Percentiles rank a stretch among this genome's conserved stretches.
phyloP scores from a whole-genome alignment of 345 rosid species.

The Luvunga scandens region DNA sequence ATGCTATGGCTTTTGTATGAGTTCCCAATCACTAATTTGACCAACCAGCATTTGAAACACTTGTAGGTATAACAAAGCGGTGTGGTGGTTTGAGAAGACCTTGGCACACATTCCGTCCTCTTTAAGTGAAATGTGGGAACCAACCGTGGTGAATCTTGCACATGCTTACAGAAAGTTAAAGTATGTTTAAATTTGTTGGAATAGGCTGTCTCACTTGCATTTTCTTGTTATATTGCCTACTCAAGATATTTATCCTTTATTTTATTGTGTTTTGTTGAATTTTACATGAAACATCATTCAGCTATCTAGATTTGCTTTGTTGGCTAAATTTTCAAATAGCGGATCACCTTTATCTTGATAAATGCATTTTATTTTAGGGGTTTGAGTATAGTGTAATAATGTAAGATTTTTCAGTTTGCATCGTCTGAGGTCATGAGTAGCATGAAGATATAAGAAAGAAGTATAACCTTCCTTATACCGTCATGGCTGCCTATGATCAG shows the following conservation, averaged over 20 bases:
- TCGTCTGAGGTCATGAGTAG: not conserved
- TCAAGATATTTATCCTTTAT: not conserved
- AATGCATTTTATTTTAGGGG: not conserved
- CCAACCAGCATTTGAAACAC: constrained; percentile 8
- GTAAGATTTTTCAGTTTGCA: too few relatives aligned
- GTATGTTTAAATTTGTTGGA: constrained; percentile 33
- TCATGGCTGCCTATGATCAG: not conserved
- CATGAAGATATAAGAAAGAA: not conserved
- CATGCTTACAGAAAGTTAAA: constrained; percentile 85
- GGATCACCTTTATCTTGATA: not conserved
- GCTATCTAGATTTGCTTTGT: not conserved
- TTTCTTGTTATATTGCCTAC: constrained; percentile 8
- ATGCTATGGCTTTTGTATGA: not conserved
- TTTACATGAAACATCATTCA: not conserved
- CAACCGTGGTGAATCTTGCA: constrained; percentile 86
- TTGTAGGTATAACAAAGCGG: constrained; percentile 85
- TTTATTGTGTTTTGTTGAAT: not conserved
- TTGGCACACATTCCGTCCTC: constrained; percentile 68
- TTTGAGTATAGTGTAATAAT: too few relatives aligned
- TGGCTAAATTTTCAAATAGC: not conserved
- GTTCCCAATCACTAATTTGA: constrained; percentile 7
- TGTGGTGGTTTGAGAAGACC: constrained; percentile 89
- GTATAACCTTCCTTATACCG: not conserved
- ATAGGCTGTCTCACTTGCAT: constrained; percentile 8
- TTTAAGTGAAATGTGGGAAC: constrained; percentile 82